Evolutionary conservation across 495 filamentous ascomycete species (phyloP).

Genomic region (Aspergillus sclerotioniger): DNA sequence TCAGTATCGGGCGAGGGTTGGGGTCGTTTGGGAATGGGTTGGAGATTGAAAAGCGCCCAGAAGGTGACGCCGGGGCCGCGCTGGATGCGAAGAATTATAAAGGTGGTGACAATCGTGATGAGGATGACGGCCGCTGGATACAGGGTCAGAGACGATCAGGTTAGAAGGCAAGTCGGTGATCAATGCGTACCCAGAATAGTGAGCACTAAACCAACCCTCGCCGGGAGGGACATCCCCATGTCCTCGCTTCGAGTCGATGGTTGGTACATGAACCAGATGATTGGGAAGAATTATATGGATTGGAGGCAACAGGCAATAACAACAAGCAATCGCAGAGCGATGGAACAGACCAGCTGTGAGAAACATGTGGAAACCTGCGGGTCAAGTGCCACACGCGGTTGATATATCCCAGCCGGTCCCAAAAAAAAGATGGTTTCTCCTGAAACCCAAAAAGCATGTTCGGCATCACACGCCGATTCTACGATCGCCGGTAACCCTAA

Average conservation of each 20-base stretch:
- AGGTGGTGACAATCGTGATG: neutral
- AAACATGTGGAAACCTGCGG: neutral
- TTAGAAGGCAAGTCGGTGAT: neutral
- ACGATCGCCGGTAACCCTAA: conserved; percentile 2
- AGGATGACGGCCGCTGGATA: conserved; percentile 1
- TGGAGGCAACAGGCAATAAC: too few species aligned
- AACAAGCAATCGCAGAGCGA: too few species aligned
- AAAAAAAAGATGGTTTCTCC: neutral
- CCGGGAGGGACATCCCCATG: neutral
- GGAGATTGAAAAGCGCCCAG: neutral
- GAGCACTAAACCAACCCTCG: neutral
- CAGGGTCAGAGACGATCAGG: neutral
- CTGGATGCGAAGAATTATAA: conserved; percentile 4
- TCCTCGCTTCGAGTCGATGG: neutral
- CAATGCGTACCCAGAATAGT: neutral
- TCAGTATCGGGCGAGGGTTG: neutral
- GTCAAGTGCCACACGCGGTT: neutral
- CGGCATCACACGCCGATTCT: neutral
- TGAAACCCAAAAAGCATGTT: conserved; percentile 1
- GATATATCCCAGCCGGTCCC: neutral
- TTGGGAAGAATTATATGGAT: neutral
- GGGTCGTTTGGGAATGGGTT: neutral
- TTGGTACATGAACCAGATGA: neutral
- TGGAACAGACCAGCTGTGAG: conserved; percentile 3
- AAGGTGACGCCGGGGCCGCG: conserved; percentile 4